A percentile compares a stretch with the other conserved stretches of the same genome.
phyloP scores from a whole-genome alignment of 371 early-diverging fungal genomes.

The Parasitella parasitica region DNA sequence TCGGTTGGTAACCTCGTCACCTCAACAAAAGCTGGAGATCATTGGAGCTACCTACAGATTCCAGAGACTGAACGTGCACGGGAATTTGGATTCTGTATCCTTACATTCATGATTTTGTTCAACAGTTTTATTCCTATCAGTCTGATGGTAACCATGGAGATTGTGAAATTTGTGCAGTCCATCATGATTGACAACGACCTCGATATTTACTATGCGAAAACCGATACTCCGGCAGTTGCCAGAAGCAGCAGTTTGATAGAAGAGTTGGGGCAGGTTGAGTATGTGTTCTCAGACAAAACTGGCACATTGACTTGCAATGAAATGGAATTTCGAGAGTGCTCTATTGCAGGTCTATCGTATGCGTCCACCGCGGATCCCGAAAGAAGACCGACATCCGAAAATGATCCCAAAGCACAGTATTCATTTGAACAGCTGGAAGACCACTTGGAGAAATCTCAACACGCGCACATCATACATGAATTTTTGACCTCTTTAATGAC shows the following conservation, averaged over 20 bases:
- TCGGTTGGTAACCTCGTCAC: conserved; percentile 70
- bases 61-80: conserved; percentile 28
- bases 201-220: conserved; percentile 82
- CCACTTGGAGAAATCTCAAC: conserved; percentile 29
- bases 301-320: conserved; percentile 96
- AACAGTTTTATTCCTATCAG: conserved; percentile 92
- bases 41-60: conserved; percentile 36
- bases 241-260: conserved; percentile 90
- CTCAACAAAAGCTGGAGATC: conserved; percentile 12
- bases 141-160: conserved; percentile 90
- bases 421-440: conserved; percentile 63
- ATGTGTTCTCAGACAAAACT: conserved; percentile 89
- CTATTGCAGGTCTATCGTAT: conserved; percentile 76
- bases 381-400: conserved; percentile 33
- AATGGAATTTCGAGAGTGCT: conserved; percentile 91
- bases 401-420: conserved; percentile 47
- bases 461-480: conserved; percentile 58
- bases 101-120: conserved; percentile 86
- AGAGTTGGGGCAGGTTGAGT: conserved; percentile 91
- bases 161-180: conserved; percentile 83
- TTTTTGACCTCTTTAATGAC: conserved; percentile 82
- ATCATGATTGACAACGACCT: conserved; percentile 79
- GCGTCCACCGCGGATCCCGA: conserved; percentile 68
- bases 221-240: conserved; percentile 83
- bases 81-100: conserved; percentile 67